These are phyloP conservation scores for Casuarina cunninghamiana DNA, from an alignment of 306 rosid species.

Conservation along the genomic window DNA sequence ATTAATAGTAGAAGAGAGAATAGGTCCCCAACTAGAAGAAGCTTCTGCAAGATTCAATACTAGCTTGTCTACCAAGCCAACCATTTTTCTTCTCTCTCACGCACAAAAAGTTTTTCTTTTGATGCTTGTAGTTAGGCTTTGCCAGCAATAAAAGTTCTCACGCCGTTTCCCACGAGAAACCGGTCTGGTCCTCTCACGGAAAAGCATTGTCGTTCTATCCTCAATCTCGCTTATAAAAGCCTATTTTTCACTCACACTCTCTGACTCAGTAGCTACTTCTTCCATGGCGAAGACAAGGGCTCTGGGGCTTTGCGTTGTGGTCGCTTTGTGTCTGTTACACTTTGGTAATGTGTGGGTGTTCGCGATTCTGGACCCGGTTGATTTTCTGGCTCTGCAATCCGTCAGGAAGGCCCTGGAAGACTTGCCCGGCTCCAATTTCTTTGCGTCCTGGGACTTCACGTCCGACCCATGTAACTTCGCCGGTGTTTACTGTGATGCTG, in stretches of 20 bases:
- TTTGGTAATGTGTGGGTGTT: constrained; percentile 12
- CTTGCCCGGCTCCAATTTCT: constrained; percentile 80
- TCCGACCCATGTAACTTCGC: constrained; percentile 87
- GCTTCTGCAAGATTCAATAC: constrained; percentile 24
- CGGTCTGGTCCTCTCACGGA: constrained; percentile 42
- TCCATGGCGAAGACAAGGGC: constrained; percentile 48
- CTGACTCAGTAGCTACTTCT: constrained; percentile 10
- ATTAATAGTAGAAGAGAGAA: background rate
- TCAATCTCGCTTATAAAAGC: constrained; percentile 30
- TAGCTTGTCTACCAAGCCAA: constrained; percentile 73
- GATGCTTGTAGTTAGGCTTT: constrained; percentile 25
- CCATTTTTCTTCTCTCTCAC: background rate
- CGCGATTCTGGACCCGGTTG: constrained; percentile 85
- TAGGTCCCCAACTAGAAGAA: background rate
- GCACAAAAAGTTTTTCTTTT: constrained; percentile 2
- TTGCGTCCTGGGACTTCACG: constrained; percentile 94
- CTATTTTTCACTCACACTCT: background rate
- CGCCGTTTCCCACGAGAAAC: constrained; percentile 56
- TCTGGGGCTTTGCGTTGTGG: constrained; percentile 6
- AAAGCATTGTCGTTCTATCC: constrained; percentile 22
- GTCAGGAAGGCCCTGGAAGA: constrained; percentile 68
- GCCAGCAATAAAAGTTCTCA: constrained; percentile 53
- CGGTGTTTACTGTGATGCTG: constrained; percentile 86
- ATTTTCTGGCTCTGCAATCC: constrained; percentile 88
- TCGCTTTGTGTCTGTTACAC: constrained; percentile 39